Evolutionary conservation across 1,284 basidiomycete species (phyloP), one percentile per base, ranked within the genome.

Genomic region (Ceratobasidium sp.): DNA sequence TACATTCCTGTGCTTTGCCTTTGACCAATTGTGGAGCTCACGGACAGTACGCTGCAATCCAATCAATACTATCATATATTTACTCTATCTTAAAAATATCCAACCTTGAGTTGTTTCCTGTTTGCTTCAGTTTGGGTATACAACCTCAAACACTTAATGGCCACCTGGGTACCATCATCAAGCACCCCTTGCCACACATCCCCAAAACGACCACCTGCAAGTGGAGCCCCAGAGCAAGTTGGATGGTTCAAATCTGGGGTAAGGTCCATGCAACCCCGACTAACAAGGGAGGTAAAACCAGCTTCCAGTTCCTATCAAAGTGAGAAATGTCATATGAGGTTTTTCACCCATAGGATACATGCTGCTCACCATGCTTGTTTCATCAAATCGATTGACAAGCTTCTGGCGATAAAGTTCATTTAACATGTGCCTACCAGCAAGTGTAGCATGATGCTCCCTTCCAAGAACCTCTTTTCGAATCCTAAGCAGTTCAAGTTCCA

Each of bases 21-120:
- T 57, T 14, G 56, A 57, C 56, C 56, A 57, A 14, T 31, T 7
- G 31, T 57, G 33, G 33, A 57, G 50, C 50, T 53, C 50, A 2
- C 50, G n/a, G 9, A n/a, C 50, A 53, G 50, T 27, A 27, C 19
- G 50, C 50, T 53, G 7, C 15, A n/a, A 2, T 53, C 6, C 4
- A 41, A 41, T 41, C 4, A 22, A 2, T 1, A 53, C 17, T 53
- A n/a, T 14, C 50, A 1, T 53, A 7, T 14, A 7, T n/a, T n/a
- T n/a, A n/a, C n/a, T n/a, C n/a, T n/a, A n/a, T n/a, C n/a, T n/a
- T n/a, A 41, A 4, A 4, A 41, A 11, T 4, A 4, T 54, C 51
- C 14, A 24, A 54, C 51, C 51, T 54, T 54, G 4, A 54, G 14
- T 15, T 27, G 4, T 24, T 54, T 54, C 2, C 24, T 29, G 9